These are phyloP conservation scores for Teratosphaeria destructans DNA, from an alignment of 2,329 filamentous ascomycete genomes.

Conservation along the genomic window DNA sequence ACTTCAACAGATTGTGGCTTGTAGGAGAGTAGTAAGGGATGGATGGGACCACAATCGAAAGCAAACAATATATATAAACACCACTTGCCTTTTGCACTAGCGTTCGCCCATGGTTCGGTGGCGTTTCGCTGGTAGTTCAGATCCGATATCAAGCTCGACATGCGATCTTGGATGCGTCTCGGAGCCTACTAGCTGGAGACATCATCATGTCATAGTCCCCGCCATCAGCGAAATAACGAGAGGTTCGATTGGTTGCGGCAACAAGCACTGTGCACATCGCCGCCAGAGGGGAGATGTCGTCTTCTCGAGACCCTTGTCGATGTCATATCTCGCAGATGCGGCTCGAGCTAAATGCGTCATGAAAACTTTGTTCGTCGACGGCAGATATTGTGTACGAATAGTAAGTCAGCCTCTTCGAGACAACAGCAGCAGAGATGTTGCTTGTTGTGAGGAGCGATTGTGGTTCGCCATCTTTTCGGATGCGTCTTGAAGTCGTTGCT, in stretches of 20 bases:
- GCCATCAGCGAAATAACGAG: not conserved
- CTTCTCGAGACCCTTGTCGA: not conserved
- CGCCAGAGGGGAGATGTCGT: not conserved
- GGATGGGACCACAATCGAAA: not conserved
- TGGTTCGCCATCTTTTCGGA: not conserved
- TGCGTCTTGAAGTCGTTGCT: not conserved
- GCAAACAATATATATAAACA: not conserved
- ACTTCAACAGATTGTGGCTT: not conserved
- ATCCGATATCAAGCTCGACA: not conserved
- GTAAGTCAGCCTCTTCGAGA: not conserved
- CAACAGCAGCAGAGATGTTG: not conserved
- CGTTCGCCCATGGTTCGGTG: not conserved
- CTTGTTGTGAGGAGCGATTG: not conserved
- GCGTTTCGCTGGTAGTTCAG: not conserved
- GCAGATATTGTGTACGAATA: not conserved
- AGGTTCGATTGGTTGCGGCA: not conserved
- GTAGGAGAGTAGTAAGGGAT: not conserved
- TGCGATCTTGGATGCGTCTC: not conserved
- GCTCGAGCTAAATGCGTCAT: not conserved
- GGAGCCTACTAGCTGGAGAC: not conserved
- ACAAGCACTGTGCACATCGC: not conserved
- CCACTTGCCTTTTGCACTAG: not conserved
- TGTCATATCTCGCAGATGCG: not conserved
- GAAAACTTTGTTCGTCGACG: not conserved
- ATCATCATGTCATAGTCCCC: not conserved